phyloP scores from a whole-genome alignment of 163 green algal species.

The Picocystis sp. region DNA sequence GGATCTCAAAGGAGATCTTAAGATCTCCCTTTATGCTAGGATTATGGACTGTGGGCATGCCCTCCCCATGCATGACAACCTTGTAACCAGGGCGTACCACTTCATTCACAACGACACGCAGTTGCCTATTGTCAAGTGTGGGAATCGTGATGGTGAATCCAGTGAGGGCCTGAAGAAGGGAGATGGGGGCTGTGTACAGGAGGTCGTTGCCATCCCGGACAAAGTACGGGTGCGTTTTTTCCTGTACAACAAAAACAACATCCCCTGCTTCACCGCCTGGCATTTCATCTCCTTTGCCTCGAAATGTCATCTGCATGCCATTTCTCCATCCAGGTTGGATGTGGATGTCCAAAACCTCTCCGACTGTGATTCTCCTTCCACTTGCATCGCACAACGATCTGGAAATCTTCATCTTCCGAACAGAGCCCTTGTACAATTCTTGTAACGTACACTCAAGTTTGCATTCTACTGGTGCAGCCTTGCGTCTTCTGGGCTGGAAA shows the following conservation, averaged over 20 bases:
- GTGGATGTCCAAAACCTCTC: not conserved
- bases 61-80: constrained; percentile 43
- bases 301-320: constrained; percentile 1
- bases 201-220: not conserved
- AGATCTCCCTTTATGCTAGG: constrained; percentile 50
- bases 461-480: constrained; percentile 16
- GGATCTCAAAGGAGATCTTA: constrained; percentile 52
- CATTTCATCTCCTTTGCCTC: not conserved
- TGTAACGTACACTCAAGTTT: constrained; percentile 34
- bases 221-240: not conserved
- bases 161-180: constrained; percentile 33
- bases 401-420: constrained; percentile 39
- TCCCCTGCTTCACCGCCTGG: not conserved
- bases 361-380: constrained; percentile 12
- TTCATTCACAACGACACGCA: constrained; percentile 30
- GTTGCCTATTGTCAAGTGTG: constrained; percentile 35
- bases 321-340: constrained; percentile 1
- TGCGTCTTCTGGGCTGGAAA: not conserved
- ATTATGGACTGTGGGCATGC: constrained; percentile 62
- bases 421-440: constrained; percentile 51
- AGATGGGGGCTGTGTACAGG: constrained; percentile 19
- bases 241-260: constrained; percentile 1
- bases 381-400: not conserved
- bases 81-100: constrained; percentile 17
- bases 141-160: constrained; percentile 25